Evolutionary conservation across 441 rosid genomes (phyloP), one percentile per base, ranked within the genome.

Genomic region (Heliophila coronopifolia): DNA sequence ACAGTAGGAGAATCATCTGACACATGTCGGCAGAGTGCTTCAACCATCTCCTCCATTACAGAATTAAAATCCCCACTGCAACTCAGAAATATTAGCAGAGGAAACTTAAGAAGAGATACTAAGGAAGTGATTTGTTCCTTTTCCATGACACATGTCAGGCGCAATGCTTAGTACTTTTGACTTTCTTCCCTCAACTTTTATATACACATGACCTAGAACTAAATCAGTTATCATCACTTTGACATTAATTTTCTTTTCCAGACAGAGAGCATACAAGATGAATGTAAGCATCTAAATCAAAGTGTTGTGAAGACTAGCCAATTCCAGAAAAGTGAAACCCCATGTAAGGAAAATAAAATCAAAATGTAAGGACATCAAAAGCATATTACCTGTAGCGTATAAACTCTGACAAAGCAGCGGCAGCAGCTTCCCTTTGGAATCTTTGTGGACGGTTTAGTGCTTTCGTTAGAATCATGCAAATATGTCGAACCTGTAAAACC

Each of bases 1-100:
- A 92, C 97, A 30, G 86, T 83, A 28, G 99, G 81, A 70, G 95
- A 88, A 65, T 83, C 99, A 71, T 92, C 99, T 34, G 99, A 92
- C 9, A 83, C 95, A 76, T 83, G 92, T 41, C 94, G 73, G 68
- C 99, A 92, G 61, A 92, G 72, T 35, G 83, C 84, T 69, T 88
- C 97, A 50, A 88, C 99, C 95, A 92, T 88, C 72, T 83, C 76
- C 74, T 92, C 97, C 79, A 92, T 73, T 2, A 82, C 68, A 50
- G 97, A 78, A 70, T 61, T 72, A 67, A 68, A 75, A 25, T 86
- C 95, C 26, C 81, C 80, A 74, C 99, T 88, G 80, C 73, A 75
- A 22, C 40, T 65, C 66, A 44, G 48, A 57, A n/a, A 65, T 44
- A 6, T 58, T 19, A 65, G 59, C 54, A 57, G 39, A 8, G 7